Percentiles rank a stretch among this genome's conserved stretches.
Conservation (phyloP, 1,139 yeast species). For the Hyphopichia pseudoburtonii region DNA sequence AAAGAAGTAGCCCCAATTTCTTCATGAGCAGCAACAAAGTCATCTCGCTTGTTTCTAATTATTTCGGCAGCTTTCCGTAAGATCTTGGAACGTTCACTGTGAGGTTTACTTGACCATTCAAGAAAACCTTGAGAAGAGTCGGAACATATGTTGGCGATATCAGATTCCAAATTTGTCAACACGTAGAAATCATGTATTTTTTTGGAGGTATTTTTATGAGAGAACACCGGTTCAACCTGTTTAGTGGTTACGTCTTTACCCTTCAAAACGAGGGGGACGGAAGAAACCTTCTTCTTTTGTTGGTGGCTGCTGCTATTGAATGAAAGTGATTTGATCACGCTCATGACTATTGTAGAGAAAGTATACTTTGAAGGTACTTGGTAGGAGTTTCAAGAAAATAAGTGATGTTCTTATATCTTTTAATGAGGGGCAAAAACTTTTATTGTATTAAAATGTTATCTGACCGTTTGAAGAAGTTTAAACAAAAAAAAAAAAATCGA, state of each 20-base stretch:
- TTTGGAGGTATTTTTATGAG: constrained; percentile 9
- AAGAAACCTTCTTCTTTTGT: constrained; percentile 2
- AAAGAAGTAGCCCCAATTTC: constrained; percentile 39
- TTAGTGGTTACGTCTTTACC: constrained; percentile 17
- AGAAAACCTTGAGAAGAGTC: constrained; percentile 26
- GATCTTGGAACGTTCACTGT: constrained; percentile 17
- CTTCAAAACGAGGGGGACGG: constrained; percentile 18
- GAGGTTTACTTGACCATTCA: constrained; percentile 22
- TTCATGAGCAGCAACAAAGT: constrained; percentile 23
- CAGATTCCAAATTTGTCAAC: constrained; percentile 5
- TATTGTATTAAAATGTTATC: too few relatives aligned
- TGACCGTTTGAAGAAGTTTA: too few relatives aligned
- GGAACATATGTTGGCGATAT: constrained; percentile 14
- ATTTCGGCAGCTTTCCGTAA: constrained; percentile 17
- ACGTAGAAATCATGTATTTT: constrained; percentile 12
- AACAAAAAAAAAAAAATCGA: too few relatives aligned
- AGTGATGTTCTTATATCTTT: too few relatives aligned
- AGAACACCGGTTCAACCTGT: constrained; percentile 12
- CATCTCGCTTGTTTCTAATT: constrained; percentile 13
- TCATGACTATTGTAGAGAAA: too few relatives aligned
- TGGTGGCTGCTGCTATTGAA: not conserved
- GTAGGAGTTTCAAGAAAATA: too few relatives aligned
- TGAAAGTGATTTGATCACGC: constrained; percentile 2
- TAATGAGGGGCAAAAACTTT: too few relatives aligned
- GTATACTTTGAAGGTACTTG: too few relatives aligned